Evolutionary conservation across 2,329 filamentous ascomycete species (phyloP), one percentile per base, ranked within the genome.

Genomic region (Dryadomyces sulphureus): DNA sequence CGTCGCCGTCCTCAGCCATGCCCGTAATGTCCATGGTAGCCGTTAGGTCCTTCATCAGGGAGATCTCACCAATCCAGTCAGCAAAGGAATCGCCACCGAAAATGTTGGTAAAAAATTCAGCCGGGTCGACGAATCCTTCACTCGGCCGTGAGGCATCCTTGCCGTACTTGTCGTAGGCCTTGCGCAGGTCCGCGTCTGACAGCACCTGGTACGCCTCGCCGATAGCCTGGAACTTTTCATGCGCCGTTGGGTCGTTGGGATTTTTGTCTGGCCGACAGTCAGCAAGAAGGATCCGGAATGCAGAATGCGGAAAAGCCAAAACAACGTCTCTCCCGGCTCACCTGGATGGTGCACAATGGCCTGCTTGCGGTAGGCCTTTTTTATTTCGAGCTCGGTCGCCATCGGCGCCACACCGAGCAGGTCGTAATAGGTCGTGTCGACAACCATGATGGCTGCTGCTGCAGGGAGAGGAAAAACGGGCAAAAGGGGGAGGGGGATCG

Each of bases 21-120:
- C 88, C 90, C 19, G 87, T 89, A 54, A 98, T 96, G 58, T 98
- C 92, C 90, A 98, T 96, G 39, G 89, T 94, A 58, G 88, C 87
- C 17, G 90, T 96, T 46, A 98, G 73, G 59, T 98, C 92, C 69
- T 95, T 96, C 85, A 98, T 95, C 48, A 98, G 77, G 43, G 86
- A 92, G 55, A 98, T 94, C 72, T 98, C 92, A 54, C 92, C 92
- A 59, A 98, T 96, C 72, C 92, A 87, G 68, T 98, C 90, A 50
- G 83, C 72, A 59, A 98, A 98, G 12, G 90, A 88, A 56, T 95
- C 90, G 50, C 92, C 92, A 55, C 92, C 92, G 60, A 98, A 98
- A 56, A 98, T 98, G 70, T 89, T 93, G 57, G 84, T 84, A 67
- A 98, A 98, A 74, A 98, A 98, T 65, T 98, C 92, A 53, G 88